Conservation (phyloP, 2,329 filamentous ascomycete species). For the Aureobasidium leucospermi region DNA sequence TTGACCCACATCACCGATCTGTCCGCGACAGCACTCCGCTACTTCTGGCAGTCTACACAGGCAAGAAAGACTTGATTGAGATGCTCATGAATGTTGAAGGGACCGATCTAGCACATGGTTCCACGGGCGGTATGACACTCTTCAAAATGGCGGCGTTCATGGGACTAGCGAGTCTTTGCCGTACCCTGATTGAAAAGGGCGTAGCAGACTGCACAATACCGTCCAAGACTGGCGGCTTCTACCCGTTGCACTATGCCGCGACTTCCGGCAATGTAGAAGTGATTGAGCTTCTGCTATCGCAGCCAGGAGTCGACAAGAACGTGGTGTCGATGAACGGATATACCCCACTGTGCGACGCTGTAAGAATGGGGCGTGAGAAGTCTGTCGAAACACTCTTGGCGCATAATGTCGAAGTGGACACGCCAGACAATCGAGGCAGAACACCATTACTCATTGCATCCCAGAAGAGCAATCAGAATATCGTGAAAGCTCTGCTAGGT, state of each 20-base stretch:
- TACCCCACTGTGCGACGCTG: neutral
- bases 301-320: neutral
- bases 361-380: neutral
- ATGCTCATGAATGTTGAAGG: neutral
- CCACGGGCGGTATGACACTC: neutral
- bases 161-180: neutral
- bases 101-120: neutral
- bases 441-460: neutral
- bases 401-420: neutral
- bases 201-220: neutral
- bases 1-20: neutral
- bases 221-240: neutral
- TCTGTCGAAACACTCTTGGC: neutral
- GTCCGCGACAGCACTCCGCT: neutral
- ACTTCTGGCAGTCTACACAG: neutral
- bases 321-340: neutral
- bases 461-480: neutral
- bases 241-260: neutral
- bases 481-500: neutral
- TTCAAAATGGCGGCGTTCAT: neutral
- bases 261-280: too few relatives aligned
- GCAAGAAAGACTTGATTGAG: neutral
- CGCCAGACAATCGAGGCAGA: neutral
- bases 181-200: neutral
- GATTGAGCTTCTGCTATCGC: neutral